Conservation (phyloP, 176 grass and related monocot genomes). For the Chrysopogon serrulatus region DNA sequence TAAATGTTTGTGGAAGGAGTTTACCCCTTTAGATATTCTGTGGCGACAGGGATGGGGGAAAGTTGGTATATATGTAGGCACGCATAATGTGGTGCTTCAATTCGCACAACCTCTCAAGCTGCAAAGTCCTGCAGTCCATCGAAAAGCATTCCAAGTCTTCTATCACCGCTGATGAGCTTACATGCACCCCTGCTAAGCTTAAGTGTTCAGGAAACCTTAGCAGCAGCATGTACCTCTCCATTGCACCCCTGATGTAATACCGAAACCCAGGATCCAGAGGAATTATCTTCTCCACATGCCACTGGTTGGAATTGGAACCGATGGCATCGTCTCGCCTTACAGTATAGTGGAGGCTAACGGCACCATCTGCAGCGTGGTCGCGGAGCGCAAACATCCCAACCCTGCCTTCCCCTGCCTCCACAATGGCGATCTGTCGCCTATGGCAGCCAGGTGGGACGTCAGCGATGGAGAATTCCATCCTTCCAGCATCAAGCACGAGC, state of each 20-base stretch:
- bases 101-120: conserved; percentile 23
- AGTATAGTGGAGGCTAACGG: conserved; percentile 13
- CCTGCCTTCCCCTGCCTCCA: conserved; percentile 36
- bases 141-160: conserved; percentile 42
- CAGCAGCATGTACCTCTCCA: conserved; percentile 27
- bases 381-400: conserved; percentile 27
- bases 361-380: not conserved
- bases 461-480: conserved; percentile 41
- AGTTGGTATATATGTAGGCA: conserved; percentile 28
- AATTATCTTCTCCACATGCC: conserved; percentile 30
- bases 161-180: not conserved
- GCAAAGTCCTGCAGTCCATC: conserved; percentile 16
- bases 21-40: conserved; percentile 18
- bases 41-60: conserved; percentile 14
- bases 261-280: conserved; percentile 25
- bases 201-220: conserved; percentile 13
- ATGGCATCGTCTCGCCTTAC: not conserved
- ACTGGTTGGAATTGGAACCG: not conserved
- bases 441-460: conserved; percentile 18
- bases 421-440: conserved; percentile 14
- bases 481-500: conserved; percentile 16
- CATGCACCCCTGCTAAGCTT: not conserved
- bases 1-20: not conserved
- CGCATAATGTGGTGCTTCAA: conserved; percentile 23
- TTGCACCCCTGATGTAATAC: conserved; percentile 25